Evolutionary conservation across 495 filamentous ascomycete species (phyloP), one percentile per base, ranked within the genome.

Genomic region (Aspergillus nanangensis): DNA sequence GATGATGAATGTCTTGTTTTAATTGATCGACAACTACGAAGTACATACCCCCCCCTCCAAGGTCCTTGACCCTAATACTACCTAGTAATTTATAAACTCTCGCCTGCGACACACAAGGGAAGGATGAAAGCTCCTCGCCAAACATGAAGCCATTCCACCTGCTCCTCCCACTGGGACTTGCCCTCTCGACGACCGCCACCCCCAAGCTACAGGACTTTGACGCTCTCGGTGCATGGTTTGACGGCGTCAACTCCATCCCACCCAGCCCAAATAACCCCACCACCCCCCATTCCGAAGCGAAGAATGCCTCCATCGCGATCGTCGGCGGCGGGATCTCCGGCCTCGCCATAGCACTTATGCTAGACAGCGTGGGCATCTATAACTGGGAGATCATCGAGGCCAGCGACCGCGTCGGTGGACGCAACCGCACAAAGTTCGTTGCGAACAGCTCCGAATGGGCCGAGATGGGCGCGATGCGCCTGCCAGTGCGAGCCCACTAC

Each of bases 401-500:
- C 0, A 67, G 64, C n/a, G 47, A 70, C 5, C 60, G 74, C 8
- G 58, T 78, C 44, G 75, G 74, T 3, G 76, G 83, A 3, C 70
- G 81, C 4, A 72, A 85, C 13, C 75, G 76, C 29, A 83, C 81
- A 2, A 71, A 67, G 24, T 83, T 82, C 40, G 66, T 84, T n/a
- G n/a, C n/a, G n/a, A n/a, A n/a, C n/a, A n/a, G n/a, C n/a, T n/a
- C n/a, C n/a, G n/a, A 87, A 37, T 84, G 82, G 55, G 77, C 52
- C 5, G 83, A 87, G 53, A 86, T 87, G 82, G 83, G 83, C 0
- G 81, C 83, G 1, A 85, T 86, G 83, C 61, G 82, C 10, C 80
- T 81, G 18, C 65, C 72, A 8, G 32, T 45, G 22, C 8, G 43
- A n/a, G 43, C 21, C 19, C 43, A 37, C 7, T 58, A 52, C 35